These are phyloP conservation scores for Tardiomyces digboiensis DNA, from an alignment of 1,139 yeast species.

Conservation along the genomic window DNA sequence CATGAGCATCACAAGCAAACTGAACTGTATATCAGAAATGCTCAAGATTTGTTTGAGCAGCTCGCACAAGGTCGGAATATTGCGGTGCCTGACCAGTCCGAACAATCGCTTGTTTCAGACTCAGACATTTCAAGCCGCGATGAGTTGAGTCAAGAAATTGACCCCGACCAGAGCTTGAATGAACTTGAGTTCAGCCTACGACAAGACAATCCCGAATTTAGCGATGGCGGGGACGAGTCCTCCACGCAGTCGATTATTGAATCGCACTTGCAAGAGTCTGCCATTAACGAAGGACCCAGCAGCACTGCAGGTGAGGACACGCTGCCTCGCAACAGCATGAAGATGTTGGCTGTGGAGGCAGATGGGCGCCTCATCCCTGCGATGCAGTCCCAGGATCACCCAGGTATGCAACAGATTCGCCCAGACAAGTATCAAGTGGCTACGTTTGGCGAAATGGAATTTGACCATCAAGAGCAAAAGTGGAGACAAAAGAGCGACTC, in stretches of 20 bases:
- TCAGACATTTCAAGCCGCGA: not conserved
- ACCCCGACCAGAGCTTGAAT: conserved; percentile 1
- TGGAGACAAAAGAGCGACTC: conserved; percentile 8
- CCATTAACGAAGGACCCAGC: not conserved
- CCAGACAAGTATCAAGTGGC: conserved; percentile 5
- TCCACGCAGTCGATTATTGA: no score
- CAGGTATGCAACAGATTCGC: conserved; percentile 2
- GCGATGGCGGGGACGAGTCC: no score
- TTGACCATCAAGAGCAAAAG: conserved; percentile 9
- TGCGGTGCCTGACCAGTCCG: not conserved
- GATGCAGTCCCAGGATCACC: conserved; percentile 2
- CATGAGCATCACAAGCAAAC: not conserved
- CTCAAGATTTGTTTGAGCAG: conserved; percentile 8
- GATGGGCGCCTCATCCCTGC: no score
- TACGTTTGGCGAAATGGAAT: conserved; percentile 13
- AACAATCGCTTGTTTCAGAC: conserved; percentile 1
- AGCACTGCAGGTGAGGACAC: not conserved
- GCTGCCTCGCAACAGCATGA: not conserved
- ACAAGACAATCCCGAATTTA: conserved; percentile 7
- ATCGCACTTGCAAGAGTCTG: no score
- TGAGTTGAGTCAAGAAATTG: not conserved
- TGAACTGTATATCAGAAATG: conserved; percentile 10
- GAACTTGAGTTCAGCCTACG: conserved; percentile 8
- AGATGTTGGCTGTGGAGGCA: no score
- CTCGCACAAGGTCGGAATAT: conserved; percentile 3